A percentile compares a stretch with the other conserved stretches of the same genome.
Conservation (phyloP, 208 protist genomes). For the Leishmania major region DNA sequence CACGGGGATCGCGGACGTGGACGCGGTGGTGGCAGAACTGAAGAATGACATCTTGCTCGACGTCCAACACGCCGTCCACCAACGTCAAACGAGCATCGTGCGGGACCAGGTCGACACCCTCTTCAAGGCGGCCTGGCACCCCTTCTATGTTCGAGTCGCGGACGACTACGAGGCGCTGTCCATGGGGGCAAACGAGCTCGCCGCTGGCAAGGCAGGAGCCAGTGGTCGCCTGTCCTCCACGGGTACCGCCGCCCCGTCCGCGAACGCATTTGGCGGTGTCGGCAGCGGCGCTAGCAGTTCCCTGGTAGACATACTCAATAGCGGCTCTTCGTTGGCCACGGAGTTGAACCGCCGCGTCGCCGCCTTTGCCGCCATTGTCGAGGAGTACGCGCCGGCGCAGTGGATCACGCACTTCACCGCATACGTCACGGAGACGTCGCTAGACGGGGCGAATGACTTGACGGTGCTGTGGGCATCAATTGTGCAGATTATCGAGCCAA, state of each 20-base stretch:
- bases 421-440: slow-evolving; percentile 48
- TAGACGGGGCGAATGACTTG: slow-evolving; percentile 43
- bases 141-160: slow-evolving; percentile 57
- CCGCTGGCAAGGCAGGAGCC: background rate
- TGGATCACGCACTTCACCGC: slow-evolving; percentile 59
- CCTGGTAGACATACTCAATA: slow-evolving; percentile 38
- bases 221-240: slow-evolving; percentile 5
- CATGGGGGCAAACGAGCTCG: slow-evolving; percentile 26
- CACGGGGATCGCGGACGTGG: slow-evolving; percentile 44
- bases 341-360: slow-evolving; percentile 47
- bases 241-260: background rate
- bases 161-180: slow-evolving; percentile 70
- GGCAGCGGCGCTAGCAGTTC: slow-evolving; percentile 4
- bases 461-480: slow-evolving; percentile 63
- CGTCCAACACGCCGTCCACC: slow-evolving; percentile 64
- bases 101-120: slow-evolving; percentile 58
- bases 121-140: slow-evolving; percentile 66
- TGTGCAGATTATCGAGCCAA: slow-evolving; percentile 46
- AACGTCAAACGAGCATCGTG: slow-evolving; percentile 53
- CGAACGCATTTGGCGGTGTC: slow-evolving; percentile 4
- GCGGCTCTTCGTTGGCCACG: slow-evolving; percentile 40
- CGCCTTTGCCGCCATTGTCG: slow-evolving; percentile 70
- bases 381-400: slow-evolving; percentile 49
- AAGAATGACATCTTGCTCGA: slow-evolving; percentile 57
- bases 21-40: slow-evolving; percentile 61